Percentiles rank a stretch among this genome's conserved stretches.
Evolutionary conservation across 2,329 filamentous ascomycete species (phyloP).

Genomic region (Tolypocladium ophioglossoides): DNA sequence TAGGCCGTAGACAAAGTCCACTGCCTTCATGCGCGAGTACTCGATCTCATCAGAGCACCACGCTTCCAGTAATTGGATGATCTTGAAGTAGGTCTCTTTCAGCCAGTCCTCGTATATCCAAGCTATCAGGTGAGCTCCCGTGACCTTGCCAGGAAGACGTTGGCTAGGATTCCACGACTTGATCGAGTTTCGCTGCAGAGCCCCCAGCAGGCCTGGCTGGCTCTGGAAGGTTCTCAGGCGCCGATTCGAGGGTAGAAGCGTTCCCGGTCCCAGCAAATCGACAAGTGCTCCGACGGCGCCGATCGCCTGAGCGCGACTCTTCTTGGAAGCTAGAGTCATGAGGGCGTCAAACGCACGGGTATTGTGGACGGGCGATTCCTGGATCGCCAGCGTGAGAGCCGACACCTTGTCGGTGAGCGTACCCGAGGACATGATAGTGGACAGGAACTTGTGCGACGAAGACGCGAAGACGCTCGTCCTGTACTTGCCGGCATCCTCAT

Average conservation of each 20-base stretch:
- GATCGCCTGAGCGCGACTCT: slow-evolving; percentile 84
- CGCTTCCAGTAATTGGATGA: slow-evolving; percentile 80
- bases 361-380: slow-evolving; percentile 93
- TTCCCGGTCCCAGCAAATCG: slow-evolving; percentile 84
- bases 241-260: slow-evolving; percentile 70
- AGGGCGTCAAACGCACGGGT: slow-evolving; percentile 80
- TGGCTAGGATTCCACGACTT: slow-evolving; percentile 58
- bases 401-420: slow-evolving; percentile 96
- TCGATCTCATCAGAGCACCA: slow-evolving; percentile 96
- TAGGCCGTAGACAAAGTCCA: slow-evolving; percentile 86
- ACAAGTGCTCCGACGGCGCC: slow-evolving; percentile 88
- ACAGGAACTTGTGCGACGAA: slow-evolving; percentile 90
- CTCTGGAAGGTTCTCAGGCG: slow-evolving; percentile 69
- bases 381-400: slow-evolving; percentile 82
- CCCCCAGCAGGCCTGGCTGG: slow-evolving; percentile 66
- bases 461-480: slow-evolving; percentile 63
- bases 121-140: slow-evolving; percentile 66
- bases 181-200: slow-evolving; percentile 50
- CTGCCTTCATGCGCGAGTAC: slow-evolving; percentile 76
- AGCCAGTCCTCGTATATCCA: slow-evolving; percentile 96
- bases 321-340: slow-evolving; percentile 76
- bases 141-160: slow-evolving; percentile 61
- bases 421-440: slow-evolving; percentile 92
- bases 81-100: slow-evolving; percentile 86
- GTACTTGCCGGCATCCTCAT: slow-evolving; percentile 70